These are phyloP conservation scores for Ascochyta koolunga DNA, from an alignment of 2,329 filamentous ascomycete genomes.

Conservation along the genomic window DNA sequence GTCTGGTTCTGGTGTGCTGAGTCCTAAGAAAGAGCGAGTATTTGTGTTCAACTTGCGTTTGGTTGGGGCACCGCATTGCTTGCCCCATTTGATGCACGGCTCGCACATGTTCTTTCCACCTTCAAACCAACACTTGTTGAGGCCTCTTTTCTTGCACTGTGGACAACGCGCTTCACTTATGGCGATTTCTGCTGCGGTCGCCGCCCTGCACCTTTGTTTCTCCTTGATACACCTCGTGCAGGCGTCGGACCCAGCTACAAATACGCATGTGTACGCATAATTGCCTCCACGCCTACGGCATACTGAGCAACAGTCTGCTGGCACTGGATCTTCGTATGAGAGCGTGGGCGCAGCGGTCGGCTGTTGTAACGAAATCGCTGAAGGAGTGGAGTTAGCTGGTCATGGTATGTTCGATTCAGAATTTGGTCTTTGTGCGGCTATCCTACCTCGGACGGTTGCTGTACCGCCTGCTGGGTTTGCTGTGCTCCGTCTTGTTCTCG, in stretches of 20 bases:
- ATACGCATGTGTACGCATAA: constrained; percentile 22
- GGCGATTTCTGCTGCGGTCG: constrained; percentile 17
- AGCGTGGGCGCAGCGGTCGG: not conserved
- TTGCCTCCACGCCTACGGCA: constrained; percentile 25
- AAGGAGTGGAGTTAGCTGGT: not conserved
- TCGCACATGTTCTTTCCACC: constrained; percentile 14
- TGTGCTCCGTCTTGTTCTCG: not conserved
- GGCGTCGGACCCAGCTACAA: constrained; percentile 6
- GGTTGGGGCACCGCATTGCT: constrained; percentile 2
- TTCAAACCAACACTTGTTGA: constrained; percentile 16
- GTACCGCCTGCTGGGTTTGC: not conserved
- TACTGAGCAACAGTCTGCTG: constrained; percentile 17
- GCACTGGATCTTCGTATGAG: constrained; percentile 7
- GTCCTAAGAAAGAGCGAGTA: not conserved
- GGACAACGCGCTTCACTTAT: constrained; percentile 21
- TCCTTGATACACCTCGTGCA: constrained; percentile 17
- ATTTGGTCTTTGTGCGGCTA: too few relatives aligned
- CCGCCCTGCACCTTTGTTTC: constrained; percentile 10
- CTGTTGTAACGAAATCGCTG: not conserved
- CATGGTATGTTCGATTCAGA: not conserved
- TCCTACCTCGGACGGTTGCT: not conserved
- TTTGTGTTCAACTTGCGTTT: not conserved
- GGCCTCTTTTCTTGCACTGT: constrained; percentile 21
- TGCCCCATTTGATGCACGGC: constrained; percentile 11
- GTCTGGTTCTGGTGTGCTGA: not conserved